Base-by-base conservation (phyloP, 371 early-diverging fungal species). In the Mortierella sp. region DNA sequence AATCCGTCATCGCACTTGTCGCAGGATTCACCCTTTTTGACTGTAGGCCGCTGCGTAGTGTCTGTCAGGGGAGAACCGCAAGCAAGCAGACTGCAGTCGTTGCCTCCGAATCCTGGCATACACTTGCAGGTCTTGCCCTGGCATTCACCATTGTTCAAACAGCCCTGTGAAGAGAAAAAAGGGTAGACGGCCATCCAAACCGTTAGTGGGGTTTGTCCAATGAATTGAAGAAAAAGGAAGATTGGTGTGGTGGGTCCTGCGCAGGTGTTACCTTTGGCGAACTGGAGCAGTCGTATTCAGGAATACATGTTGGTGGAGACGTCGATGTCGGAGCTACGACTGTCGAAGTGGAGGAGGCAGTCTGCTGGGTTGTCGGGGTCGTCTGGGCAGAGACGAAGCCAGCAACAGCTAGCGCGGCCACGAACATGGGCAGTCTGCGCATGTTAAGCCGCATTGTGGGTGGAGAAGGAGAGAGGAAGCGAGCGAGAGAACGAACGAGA, bases 81-180 rank as follows among this genome's bases (percentile, higher is more conserved):
- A 2, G 80, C 4, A 25, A 79, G 28, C 52, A 73, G 70, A 18
- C 52, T 11, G 29, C 80, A 79, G 37, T 79, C 80, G 28, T 46
- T 60, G 37, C 74, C 80, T 19, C 80, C 80, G 46, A 79, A 79
- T 0, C 80, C 80, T 14, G 80, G 58, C 23, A 52, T 57, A 46
- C 80, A 79, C 7, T 60, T 66, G 29, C 80, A 79, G 0, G 26
- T 43, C 12, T 66, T 72, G 60, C 48, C 61, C n/a, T 50, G 28
- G 37, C 79, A 79, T 0, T 56, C 56, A 30, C 79, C 79, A 14
- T 61, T 66, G 51, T 79, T 79, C 52, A 79, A 53, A 48, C 79
- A 79, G 12, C 79, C 79, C 79, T 79, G 12, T 18, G 1, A 29
- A n/a, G 15, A 15, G 25, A 18, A 29, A 37, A 26, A 1, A n/a